phyloP scores from a whole-genome alignment of 192 early-diverging fungal genomes.

The Kappamyces sp. region DNA sequence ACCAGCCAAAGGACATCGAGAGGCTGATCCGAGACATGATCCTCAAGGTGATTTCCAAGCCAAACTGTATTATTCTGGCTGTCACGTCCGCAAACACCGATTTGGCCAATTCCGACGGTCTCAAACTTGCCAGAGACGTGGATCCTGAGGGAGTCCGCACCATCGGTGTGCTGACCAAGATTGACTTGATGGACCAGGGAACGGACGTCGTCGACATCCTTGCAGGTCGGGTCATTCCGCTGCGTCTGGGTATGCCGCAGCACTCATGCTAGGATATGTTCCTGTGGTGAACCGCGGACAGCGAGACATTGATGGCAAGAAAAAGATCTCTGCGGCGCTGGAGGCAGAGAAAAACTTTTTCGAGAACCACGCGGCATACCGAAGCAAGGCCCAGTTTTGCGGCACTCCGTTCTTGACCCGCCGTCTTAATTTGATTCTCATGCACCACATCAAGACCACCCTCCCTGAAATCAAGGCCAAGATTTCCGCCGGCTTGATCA shows the following conservation, averaged over 20 bases:
- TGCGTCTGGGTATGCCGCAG: conserved; percentile 67
- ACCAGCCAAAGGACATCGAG: conserved; percentile 99
- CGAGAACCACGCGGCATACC: conserved; percentile 90
- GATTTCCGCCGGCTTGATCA: conserved; percentile 75
- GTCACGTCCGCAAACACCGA: conserved; percentile 98
- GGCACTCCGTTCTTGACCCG: conserved; percentile 98
- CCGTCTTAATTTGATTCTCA: conserved; percentile 94
- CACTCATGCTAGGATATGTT: conserved; percentile 74
- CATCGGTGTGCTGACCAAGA: conserved; percentile 98
- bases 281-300: conserved; percentile 99
- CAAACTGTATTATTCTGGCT: conserved; percentile 94
- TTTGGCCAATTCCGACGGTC: conserved; percentile 98
- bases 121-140: conserved; percentile 97
- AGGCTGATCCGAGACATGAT: conserved; percentile 98
- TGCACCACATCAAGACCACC: conserved; percentile 98
- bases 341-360: conserved; percentile 90
- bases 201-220: conserved; percentile 99
- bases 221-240: conserved; percentile 92
- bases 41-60: conserved; percentile 93
- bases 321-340: conserved; percentile 80
- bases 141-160: conserved; percentile 98
- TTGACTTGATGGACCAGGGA: conserved; percentile 99
- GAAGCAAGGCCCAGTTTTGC: conserved; percentile 96
- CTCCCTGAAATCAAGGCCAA: conserved; percentile 99
- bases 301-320: conserved; percentile 91